Conservation (phyloP, 805 yeast genomes). For the Metschnikowia similis region DNA sequence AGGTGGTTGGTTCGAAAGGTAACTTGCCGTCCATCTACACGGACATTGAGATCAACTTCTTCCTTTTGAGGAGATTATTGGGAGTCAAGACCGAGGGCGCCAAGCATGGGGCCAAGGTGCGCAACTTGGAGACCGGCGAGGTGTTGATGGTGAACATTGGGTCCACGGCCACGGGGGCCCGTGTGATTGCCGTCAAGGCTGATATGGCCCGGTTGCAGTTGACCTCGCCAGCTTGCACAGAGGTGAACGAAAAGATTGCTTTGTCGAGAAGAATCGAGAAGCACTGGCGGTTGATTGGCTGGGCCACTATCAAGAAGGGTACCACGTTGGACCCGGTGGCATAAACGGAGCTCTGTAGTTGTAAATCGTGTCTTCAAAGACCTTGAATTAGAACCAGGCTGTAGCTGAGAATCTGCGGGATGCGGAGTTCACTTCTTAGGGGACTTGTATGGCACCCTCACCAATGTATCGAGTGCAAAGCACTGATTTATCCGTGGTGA, state of each 20-base stretch:
- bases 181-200: conserved; percentile 96
- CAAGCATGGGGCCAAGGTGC: conserved; percentile 89
- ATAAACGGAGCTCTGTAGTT: conserved; percentile 16
- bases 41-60: conserved; percentile 95
- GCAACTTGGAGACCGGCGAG: conserved; percentile 90
- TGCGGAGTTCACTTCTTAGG: too few relatives aligned
- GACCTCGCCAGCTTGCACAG: conserved; percentile 98
- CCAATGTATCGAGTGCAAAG: too few relatives aligned
- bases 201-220: conserved; percentile 98
- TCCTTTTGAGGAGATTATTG: conserved; percentile 89
- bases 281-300: conserved; percentile 99
- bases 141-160: conserved; percentile 99
- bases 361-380: background rate
- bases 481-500: too few relatives aligned
- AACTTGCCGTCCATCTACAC: conserved; percentile 94
- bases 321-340: conserved; percentile 77
- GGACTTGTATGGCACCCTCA: too few relatives aligned
- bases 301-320: conserved; percentile 98
- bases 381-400: background rate
- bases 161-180: conserved; percentile 98
- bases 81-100: conserved; percentile 99
- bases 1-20: conserved; percentile 97
- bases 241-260: conserved; percentile 96
- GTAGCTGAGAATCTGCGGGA: too few relatives aligned
- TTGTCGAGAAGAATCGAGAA: conserved; percentile 97